phyloP scores from a whole-genome alignment of 1,139 yeast genomes.

The Yamadazyma friedrichii region DNA sequence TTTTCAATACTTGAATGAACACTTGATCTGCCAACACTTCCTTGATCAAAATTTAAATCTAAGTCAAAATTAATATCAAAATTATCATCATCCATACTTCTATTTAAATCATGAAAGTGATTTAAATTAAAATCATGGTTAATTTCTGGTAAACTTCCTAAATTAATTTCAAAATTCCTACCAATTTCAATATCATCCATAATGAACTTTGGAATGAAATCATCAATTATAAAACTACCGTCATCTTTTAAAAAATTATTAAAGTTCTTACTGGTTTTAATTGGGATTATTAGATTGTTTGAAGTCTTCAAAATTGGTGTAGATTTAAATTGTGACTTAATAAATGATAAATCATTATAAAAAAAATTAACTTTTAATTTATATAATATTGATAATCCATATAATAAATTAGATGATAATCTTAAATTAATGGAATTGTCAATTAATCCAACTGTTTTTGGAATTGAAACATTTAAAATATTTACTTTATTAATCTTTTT shows the following conservation, averaged over 20 bases:
- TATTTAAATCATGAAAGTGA: neutral
- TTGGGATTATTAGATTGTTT: neutral
- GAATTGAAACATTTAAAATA: constrained; percentile 44
- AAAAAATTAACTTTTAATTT: constrained; percentile 50
- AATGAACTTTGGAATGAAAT: constrained; percentile 9
- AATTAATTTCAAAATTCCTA: constrained; percentile 4
- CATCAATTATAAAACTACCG: constrained; percentile 9
- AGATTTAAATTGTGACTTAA: constrained; percentile 3
- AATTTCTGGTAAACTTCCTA: neutral
- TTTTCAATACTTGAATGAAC: neutral
- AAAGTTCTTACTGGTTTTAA: neutral
- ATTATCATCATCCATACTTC: neutral
- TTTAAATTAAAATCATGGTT: neutral
- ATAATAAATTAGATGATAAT: constrained; percentile 46
- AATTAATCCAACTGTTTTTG: constrained; percentile 42
- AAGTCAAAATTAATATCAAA: constrained; percentile 5
- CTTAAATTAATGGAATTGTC: constrained; percentile 18
- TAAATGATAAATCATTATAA: constrained; percentile 28
- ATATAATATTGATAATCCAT: constrained; percentile 58
- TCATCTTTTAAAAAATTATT: constrained; percentile 6
- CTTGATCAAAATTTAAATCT: constrained; percentile 9
- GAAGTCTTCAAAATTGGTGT: neutral
- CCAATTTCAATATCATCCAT: constrained; percentile 6
- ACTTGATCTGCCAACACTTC: neutral
- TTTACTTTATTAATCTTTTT: constrained; percentile 23